Evolutionary conservation across 1,284 basidiomycete species (phyloP), one percentile per base, ranked within the genome.

Genomic region (Schizophyllum amplum): DNA sequence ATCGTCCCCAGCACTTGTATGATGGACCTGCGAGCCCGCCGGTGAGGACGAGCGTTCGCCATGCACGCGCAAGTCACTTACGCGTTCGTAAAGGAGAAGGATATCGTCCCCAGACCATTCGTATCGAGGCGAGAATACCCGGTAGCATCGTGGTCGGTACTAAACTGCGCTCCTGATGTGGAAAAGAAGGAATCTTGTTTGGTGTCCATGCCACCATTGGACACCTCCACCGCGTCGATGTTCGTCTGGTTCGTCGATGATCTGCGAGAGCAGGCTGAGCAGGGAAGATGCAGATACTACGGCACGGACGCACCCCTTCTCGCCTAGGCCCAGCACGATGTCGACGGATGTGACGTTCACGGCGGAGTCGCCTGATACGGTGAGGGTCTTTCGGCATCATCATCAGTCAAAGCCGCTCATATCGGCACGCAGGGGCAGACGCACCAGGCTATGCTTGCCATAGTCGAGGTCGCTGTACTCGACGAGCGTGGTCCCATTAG

Each of bases 91-190:
- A 55, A 59, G 15, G 56, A 46, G 52, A 65, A 65, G 4, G 55
- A 55, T 0, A 63, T 59, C 13, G 62, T 55, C 4, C 55, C 59
- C 26, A 59, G 23, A 20, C 56, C 58, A 23, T 59, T 55, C 20
- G 57, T 60, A 27, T 65, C 64, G 0, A 63, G 20, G 47, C 64
- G 59, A 2, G 64, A 59, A 22, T 63, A 63, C 4, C 57, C 60
- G 1, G 55, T 4, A 21, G 63, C 61, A 33, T 50, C 15, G 48
- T 65, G 64, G 17, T 56, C 9, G 21, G 61, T 63, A 24, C 54
- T 60, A 46, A 60, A 62, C 22, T 56, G 55, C 5, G 56, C 23
- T 17, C 63, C 62, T 5, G 57, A 56, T 20, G 53, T 57, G 47
- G 59, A 62, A 25, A 64, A 62, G 5, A 55, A 49, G 48, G 60